Evolutionary conservation across 768 basidiomycete species (phyloP).

Genomic region (Auriculariales sp.): DNA sequence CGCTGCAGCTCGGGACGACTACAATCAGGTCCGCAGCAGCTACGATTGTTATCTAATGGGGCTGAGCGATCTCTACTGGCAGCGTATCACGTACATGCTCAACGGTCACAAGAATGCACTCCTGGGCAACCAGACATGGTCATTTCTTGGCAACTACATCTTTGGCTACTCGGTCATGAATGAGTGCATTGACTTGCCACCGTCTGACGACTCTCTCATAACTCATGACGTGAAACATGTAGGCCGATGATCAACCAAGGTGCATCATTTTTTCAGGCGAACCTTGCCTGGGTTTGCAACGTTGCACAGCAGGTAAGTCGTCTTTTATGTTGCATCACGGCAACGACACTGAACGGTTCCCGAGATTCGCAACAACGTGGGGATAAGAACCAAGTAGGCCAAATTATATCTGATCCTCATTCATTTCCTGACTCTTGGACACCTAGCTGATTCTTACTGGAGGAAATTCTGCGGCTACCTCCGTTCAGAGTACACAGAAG

Average conservation of each 20-base stretch:
- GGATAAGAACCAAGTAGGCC: background rate
- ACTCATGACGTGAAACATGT: background rate
- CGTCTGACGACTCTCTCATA: background rate
- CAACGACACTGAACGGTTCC: too few relatives aligned
- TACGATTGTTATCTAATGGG: too few relatives aligned
- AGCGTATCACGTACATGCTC: background rate
- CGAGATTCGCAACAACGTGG: background rate
- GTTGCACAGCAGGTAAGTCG: background rate
- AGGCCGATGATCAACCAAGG: constrained; percentile 1
- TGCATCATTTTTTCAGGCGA: background rate
- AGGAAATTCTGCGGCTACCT: background rate
- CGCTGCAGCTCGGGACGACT: background rate
- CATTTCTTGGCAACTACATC: background rate
- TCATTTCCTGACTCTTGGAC: too few relatives aligned
- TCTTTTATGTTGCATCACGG: background rate
- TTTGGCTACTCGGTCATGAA: constrained; percentile 1
- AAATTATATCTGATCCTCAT: too few relatives aligned
- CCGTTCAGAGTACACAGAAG: background rate
- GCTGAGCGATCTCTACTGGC: background rate
- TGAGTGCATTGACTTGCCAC: background rate
- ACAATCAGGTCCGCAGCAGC: background rate
- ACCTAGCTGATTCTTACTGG: background rate
- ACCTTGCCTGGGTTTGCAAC: background rate
- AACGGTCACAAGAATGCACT: background rate
- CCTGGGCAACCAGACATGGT: background rate